Base-by-base conservation (phyloP, 768 basidiomycete genomes). In the Hortiboletus campestris region DNA sequence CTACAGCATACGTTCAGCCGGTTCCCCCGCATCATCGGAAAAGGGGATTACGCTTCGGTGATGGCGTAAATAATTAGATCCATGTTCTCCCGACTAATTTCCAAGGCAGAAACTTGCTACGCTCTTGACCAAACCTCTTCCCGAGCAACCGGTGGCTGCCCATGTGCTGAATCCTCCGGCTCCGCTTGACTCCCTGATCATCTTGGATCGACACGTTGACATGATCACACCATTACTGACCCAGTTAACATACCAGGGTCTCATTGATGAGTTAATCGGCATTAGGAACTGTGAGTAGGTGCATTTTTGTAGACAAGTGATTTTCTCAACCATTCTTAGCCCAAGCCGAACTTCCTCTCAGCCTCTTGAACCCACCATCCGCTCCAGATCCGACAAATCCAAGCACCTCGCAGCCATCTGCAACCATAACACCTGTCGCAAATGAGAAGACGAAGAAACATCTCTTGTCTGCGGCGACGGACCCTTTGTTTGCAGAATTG, bases 151-250 rank as follows among this genome's bases (percentile, higher is more conserved):
- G 11, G 61, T 76, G 2, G 70, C 67, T 13, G 76, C 80, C 22
- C 72, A 73, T 11, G 69, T 80, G 3, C 66, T 79, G 7, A 71
- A 79, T 10, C 67, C 78, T 11, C 81, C 83, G 3, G 82, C 83
- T 16, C 82, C 78, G 48, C 80, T 98, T 51, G 97, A 99, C 68
- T 87, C 85, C 14, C 74, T 98, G 56, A 87, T 99, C 61, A 78
- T 98, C 36, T 63, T 99, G 54, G 97, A 99, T 70, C 85, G 97
- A 46, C 84, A 86, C 34, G 85, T 90, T 11, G 97, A 99, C 66
- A 90, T 98, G 89, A 85, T 98, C 56, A 97, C 97, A 0, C 94
- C 97, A 2, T 77, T 98, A 48, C 82, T 96, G 44, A 98, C 97
- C 3, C 95, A 98, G 65, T 76, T 98, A 53, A 99, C 97, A 0